Evolutionary conservation across 352 stramenopile species (phyloP).

Genomic region (Phytophthora ramorum): DNA sequence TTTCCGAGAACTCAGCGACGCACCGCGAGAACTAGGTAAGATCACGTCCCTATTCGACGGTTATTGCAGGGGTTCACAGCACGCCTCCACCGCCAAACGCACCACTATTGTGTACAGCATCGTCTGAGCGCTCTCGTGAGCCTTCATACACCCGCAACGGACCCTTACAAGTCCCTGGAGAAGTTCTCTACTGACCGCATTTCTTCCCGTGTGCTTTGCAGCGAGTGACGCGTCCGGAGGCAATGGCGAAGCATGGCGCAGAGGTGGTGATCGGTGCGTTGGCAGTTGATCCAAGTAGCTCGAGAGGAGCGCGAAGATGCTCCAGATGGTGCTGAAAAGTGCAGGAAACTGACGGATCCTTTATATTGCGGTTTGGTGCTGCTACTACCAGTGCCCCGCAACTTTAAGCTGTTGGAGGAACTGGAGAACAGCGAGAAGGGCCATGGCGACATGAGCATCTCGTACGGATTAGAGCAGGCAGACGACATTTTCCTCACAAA

Average conservation of each 20-base stretch:
- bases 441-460: slow-evolving; percentile 94
- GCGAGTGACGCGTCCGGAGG: slow-evolving; percentile 30
- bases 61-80: neutral
- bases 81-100: neutral
- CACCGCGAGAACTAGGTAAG: slow-evolving; percentile 36
- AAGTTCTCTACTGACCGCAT: slow-evolving; percentile 15
- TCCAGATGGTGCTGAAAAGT: neutral
- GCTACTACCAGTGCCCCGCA: slow-evolving; percentile 76
- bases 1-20: slow-evolving; percentile 40
- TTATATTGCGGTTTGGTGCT: slow-evolving; percentile 2
- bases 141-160: neutral
- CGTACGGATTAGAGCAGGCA: slow-evolving; percentile 95
- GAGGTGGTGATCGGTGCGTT: slow-evolving; percentile 82
- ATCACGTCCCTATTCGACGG: slow-evolving; percentile 14
- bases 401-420: slow-evolving; percentile 96
- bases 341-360: slow-evolving; percentile 1
- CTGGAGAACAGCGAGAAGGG: slow-evolving; percentile 93
- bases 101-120: slow-evolving; percentile 4
- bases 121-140: slow-evolving; percentile 8
- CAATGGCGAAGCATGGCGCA: slow-evolving; percentile 79
- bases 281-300: neutral
- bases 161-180: slow-evolving; percentile 10
- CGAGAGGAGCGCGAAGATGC: neutral
- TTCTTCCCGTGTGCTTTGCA: slow-evolving; percentile 18
- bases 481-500: slow-evolving; percentile 98